Base-by-base conservation (phyloP, 495 filamentous ascomycete species). In the Penicillium canariense region DNA sequence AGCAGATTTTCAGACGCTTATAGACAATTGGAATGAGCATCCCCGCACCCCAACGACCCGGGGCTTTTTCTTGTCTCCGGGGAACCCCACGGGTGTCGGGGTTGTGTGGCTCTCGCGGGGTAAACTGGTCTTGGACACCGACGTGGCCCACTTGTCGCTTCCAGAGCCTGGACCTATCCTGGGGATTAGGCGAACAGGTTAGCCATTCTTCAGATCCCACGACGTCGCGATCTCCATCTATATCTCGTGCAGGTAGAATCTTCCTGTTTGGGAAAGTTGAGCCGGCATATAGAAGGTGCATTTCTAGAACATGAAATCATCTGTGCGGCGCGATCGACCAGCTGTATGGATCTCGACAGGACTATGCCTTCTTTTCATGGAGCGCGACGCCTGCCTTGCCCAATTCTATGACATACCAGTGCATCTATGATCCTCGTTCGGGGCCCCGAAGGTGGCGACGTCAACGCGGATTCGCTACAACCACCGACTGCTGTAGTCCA, bases 261-360 rank as follows among this genome's bases (percentile, higher is more conserved):
- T 59, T 63, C 63, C 60, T 45, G 45, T 49, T 59, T 18, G 22
- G 58, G 63, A 50, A 66, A 52, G 63, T 66, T 30, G 48, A 66
- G 48, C 54, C 63, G 63, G 52, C 4, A 18, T 20, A 3, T 18
- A 25, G 39, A 26, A 32, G 35, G 26, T 47, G 36, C n/a, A 47
- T 30, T n/a, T 40, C 35, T 34, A 22, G 28, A 15, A 40, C 12
- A 45, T 54, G 51, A 52, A 54, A 52, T 58, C 54, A 61, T 52
- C 20, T 42, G 22, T 44, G 22, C 44, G 34, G 28, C 31, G 36
- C 10, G 31, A 60, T 58, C 45, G 10, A 14, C 38, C 28, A 20
- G 10, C 4, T 20, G 8, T 11, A 47, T 38, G 48, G 36, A 48
- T 59, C 45, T 50, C 30, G 25, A n/a, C 11, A 36, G 48, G 25